Percentiles rank a stretch among this genome's conserved stretches.
These are phyloP conservation scores for Aspergillus fijiensis DNA, from an alignment of 2,329 filamentous ascomycete genomes.

Conservation along the genomic window DNA sequence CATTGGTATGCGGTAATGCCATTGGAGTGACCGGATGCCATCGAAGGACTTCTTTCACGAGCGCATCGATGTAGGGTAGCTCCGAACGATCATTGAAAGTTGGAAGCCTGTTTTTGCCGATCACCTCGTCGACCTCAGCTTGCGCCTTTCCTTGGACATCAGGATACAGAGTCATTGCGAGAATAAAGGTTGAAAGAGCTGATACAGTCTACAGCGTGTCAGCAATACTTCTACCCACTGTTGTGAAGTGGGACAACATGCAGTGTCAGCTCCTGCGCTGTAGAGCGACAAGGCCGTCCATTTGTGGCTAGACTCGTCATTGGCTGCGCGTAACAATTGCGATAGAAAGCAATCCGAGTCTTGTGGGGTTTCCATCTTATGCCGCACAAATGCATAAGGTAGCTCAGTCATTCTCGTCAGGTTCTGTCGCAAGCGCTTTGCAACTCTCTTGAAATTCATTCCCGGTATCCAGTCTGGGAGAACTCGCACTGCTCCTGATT, in stretches of 20 bases:
- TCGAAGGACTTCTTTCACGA: constrained; percentile 11
- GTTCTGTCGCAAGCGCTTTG: constrained; percentile 32
- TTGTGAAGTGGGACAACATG: not conserved
- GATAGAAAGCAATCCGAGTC: constrained; percentile 43
- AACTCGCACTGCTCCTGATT: constrained; percentile 21
- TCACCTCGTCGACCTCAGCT: constrained; percentile 8
- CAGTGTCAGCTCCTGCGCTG: constrained; percentile 14
- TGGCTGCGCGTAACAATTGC: constrained; percentile 29
- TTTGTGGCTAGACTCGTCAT: constrained; percentile 7
- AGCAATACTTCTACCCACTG: not conserved
- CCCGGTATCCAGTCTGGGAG: constrained; percentile 38
- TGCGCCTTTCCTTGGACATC: constrained; percentile 10
- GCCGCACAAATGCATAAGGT: constrained; percentile 46
- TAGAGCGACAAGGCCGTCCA: constrained; percentile 9
- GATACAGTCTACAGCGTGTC: constrained; percentile 10
- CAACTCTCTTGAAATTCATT: constrained; percentile 44
- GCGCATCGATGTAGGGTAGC: constrained; percentile 13
- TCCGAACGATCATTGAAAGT: not conserved
- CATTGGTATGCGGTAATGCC: constrained; percentile 5
- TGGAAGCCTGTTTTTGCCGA: not conserved
- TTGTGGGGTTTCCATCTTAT: constrained; percentile 36
- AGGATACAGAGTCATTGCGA: constrained; percentile 11
- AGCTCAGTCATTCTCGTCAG: constrained; percentile 33
- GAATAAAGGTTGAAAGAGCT: constrained; percentile 11
- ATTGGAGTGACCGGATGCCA: constrained; percentile 15